Percentiles rank a stretch among this genome's conserved stretches.
Evolutionary conservation across 2,329 filamentous ascomycete genomes (phyloP).

Genomic region (Dothidotthia symphoricarpi): DNA sequence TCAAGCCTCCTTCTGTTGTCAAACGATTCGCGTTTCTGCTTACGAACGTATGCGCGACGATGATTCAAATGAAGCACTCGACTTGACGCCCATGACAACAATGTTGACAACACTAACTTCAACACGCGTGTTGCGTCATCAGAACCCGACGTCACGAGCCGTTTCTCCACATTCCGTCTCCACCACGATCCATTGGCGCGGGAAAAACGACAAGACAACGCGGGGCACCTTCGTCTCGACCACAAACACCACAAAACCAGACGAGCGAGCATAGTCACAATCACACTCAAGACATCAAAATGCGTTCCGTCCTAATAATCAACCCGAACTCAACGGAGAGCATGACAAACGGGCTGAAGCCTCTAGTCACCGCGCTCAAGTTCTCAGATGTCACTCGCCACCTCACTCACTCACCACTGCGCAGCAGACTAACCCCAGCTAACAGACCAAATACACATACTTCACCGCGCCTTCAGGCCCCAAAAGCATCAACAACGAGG

Average conservation of each 20-base stretch:
- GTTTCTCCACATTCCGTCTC: not conserved
- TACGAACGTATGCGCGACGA: not conserved
- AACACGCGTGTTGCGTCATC: too few species aligned
- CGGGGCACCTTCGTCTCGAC: constrained; percentile 12
- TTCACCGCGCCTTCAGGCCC: constrained; percentile 69
- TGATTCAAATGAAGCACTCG: too few species aligned
- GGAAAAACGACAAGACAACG: constrained; percentile 8
- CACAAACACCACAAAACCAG: constrained; percentile 3
- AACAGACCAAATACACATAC: constrained; percentile 52
- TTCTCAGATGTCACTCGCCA: constrained; percentile 45
- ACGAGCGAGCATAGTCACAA: constrained; percentile 30
- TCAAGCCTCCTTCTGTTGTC: not conserved
- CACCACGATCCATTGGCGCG: constrained; percentile 9
- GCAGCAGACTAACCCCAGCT: constrained; percentile 45
- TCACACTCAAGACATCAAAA: constrained; percentile 26
- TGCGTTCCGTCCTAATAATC: constrained; percentile 62
- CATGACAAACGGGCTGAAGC: constrained; percentile 69
- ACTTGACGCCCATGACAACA: too few species aligned
- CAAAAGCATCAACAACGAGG: constrained; percentile 73
- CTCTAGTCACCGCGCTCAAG: constrained; percentile 47
- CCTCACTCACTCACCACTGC: constrained; percentile 17
- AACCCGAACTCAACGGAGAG: constrained; percentile 74
- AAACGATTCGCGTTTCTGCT: constrained; percentile 1
- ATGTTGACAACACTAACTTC: not conserved
- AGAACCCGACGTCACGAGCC: too few species aligned